Base-by-base conservation (phyloP, 2,329 filamentous ascomycete genomes). In the Neofusicoccum laricinum region DNA sequence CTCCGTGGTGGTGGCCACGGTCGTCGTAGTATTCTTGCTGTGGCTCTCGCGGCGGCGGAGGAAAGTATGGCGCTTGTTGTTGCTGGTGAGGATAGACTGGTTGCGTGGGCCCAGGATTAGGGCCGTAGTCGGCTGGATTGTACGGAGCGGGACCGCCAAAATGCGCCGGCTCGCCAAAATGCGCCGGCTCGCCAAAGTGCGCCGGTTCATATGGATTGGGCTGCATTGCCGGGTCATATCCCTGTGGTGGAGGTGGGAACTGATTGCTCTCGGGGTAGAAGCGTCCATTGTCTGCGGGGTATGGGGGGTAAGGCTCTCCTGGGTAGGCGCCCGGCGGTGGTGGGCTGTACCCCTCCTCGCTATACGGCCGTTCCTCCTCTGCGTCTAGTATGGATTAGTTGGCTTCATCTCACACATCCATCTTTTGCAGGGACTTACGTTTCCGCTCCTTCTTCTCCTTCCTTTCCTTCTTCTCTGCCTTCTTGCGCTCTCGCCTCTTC, bases 401-500 rank as follows among this genome's bases (percentile, higher is more conserved):
- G 1, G 10, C 46, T 67, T 65, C 40, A 43, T 15, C 21, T 43
- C 6, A 34, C 17, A 51, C 43, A 11, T 25, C 17, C n/a, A 46
- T 57, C 62, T 57, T 61, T 30, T 17, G 8, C 50, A 53, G 59
- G 53, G 59, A 79, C 82, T 80, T 72, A 85, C 83, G 78, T 69
- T 78, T 79, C 67, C 79, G 74, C 63, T 84, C 82, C 68, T 80
- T 81, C 69, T 80, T 81, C 65, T 84, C 82, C 36, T n/a, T n/a
- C 67, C 78, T 75, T 63, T 84, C 82, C 68, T 80, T 81, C 69
- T 80, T 81, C 65, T 84, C 82, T 38, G 79, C 79, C 70, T 82
- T 83, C 75, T 84, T 86, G 58, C 82, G 82, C 68, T 87, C 84
- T 66, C 83, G 81, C 61, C 80, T 77, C 76, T 85, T 84, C 25